Evolutionary conservation across 2,329 filamentous ascomycete species (phyloP), one percentile per base, ranked within the genome.

Genomic region (Stagonosporopsis cucurbitacearum): DNA sequence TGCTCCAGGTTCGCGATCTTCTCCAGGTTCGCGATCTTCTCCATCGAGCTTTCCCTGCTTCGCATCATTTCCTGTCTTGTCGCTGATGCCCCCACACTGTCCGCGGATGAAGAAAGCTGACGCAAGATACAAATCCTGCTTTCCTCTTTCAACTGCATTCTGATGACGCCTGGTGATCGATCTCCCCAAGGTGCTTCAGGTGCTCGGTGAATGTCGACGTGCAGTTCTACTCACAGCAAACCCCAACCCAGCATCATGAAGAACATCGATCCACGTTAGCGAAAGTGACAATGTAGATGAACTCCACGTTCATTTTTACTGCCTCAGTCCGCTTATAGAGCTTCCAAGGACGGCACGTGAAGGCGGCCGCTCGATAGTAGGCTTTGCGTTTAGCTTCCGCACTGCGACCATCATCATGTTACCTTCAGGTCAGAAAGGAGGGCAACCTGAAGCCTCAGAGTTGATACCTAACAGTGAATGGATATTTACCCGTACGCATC

Each of bases 1-100:
- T 56, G 49, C 41, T 40, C 48, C 44, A 57, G 48, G 39, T 51
- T 40, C 35, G 32, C 33, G 48, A 60, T 60, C 20, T 50, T 25
- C 20, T 39, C 26, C 32, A 43, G 48, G 39, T 51, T 40, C 35
- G 32, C 33, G 48, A 60, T 60, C 20, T 50, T 25, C 20, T 39
- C 26, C 32, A 43, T 39, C 43, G 53, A 46, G 36, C 43, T 30
- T 56, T 56, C 53, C 53, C 53, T 56, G 53, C 46, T 42, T 47
- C 48, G 30, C 35, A 56, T 56, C 53, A 45, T 42, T 50, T n/a
- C 53, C 19, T 35, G 26, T 50, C 26, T 17, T n/a, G 30, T 51
- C 43, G 23, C 3, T 20, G 15, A 43, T 26, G 36, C 35, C 47
- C 53, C 51, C 53, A 44, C n/a, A 32, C 47, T 36, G 28, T 50